Base-by-base conservation (phyloP, 331 rosid species). In the Spiraea crenata region DNA sequence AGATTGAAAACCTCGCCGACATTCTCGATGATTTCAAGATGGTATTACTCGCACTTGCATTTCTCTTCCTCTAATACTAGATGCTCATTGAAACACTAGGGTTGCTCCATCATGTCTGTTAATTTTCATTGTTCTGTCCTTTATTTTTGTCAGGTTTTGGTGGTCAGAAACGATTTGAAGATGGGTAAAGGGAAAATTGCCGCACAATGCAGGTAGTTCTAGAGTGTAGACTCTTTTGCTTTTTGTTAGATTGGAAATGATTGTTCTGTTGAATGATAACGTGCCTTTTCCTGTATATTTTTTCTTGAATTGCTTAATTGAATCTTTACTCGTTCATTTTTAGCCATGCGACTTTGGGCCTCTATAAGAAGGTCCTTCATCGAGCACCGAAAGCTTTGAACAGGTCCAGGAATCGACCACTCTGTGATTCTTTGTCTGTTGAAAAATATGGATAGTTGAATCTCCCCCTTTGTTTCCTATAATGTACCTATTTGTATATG, bases 181-280 rank as follows among this genome's bases (percentile, higher is more conserved):
- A 95, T 95, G 97, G 99, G 99, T 40, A 95, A 95, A 80, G 99
- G 99, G 67, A 95, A 95, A 67, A 89, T 95, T 83, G 97, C 92
- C 7, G 97, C 99, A 62, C 97, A 95, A 76, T 95, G 97, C 95
- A 91, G 99, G 99, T 91, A 72, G 38, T 17, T 12, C 14, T 42
- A 16, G 13, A 42, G 14, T 12, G 17, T 42, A 16, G 13, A 42
- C n/a, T 63, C 25, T 20, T 15, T n/a, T 38, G 9, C 12, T 3
- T 12, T 5, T 38, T 67, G 74, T 34, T 40, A 14, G 2, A 9
- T 31, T 49, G 31, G 17, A 4, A 17, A 8, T 25, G 38, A 8
- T 58, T 15, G 35, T 41, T 54, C 55, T 47, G n/a, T 54, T 2
- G 15, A 52, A 5, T 25, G 6, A 10, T 66, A 19, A 5, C 9